A percentile compares a stretch with the other conserved stretches of the same genome.
Conservation (phyloP, 805 yeast species). For the Candida caryicola region DNA sequence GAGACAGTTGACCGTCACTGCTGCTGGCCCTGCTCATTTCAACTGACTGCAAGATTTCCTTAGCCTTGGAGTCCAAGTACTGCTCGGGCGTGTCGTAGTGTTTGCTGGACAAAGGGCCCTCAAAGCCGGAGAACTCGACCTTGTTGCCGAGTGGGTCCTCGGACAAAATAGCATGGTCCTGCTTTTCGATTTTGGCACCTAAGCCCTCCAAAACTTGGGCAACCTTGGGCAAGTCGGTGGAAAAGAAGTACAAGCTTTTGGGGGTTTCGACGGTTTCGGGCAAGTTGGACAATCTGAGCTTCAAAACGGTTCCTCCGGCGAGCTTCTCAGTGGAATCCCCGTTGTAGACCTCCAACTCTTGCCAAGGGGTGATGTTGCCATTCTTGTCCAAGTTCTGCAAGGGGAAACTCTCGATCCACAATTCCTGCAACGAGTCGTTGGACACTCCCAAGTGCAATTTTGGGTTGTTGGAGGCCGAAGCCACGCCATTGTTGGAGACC, state of each 20-base stretch:
- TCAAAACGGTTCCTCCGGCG: constrained; percentile 29
- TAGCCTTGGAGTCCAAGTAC: constrained; percentile 24
- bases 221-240: constrained; percentile 25
- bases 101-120: constrained; percentile 19
- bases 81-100: constrained; percentile 23
- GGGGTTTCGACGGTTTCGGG: constrained; percentile 6
- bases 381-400: constrained; percentile 33
- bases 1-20: constrained; percentile 1
- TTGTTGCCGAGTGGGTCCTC: constrained; percentile 38
- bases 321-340: constrained; percentile 35
- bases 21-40: not conserved
- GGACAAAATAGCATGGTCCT: not conserved
- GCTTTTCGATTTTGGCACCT: constrained; percentile 2
- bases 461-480: constrained; percentile 24
- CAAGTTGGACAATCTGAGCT: constrained; percentile 31
- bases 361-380: constrained; percentile 41
- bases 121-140: constrained; percentile 24
- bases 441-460: constrained; percentile 52
- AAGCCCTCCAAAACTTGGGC: constrained; percentile 17
- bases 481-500: constrained; percentile 36
- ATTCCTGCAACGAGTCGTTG: constrained; percentile 62
- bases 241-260: constrained; percentile 28
- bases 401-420: constrained; percentile 73
- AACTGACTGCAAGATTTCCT: constrained; percentile 19
- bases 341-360: constrained; percentile 35